These are phyloP conservation scores for Scheffersomyces quercinus DNA, from an alignment of 1,139 yeast species.

Conservation along the genomic window DNA sequence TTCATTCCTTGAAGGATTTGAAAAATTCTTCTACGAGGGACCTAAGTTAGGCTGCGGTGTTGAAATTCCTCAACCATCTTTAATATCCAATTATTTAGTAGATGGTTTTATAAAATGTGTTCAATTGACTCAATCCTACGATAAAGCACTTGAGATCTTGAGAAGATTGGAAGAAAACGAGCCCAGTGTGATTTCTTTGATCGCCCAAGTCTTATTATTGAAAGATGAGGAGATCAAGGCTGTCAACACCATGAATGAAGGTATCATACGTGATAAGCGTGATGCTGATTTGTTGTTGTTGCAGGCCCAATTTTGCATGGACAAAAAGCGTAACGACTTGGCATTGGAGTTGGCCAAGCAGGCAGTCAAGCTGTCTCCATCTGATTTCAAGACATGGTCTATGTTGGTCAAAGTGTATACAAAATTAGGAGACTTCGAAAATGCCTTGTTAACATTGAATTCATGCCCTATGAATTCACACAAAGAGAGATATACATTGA, in stretches of 20 bases:
- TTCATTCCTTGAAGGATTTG: conserved; percentile 60
- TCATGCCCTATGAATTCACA: conserved; percentile 90
- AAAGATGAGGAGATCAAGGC: conserved; percentile 82
- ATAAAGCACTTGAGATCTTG: conserved; percentile 58
- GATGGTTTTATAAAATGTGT: conserved; percentile 70
- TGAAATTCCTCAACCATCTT: conserved; percentile 70
- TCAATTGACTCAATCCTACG: conserved; percentile 64
- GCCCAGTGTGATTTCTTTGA: conserved; percentile 56
- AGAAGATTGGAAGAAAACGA: conserved; percentile 41
- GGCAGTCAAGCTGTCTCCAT: conserved; percentile 79
- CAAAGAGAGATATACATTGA: conserved; percentile 57
- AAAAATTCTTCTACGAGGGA: conserved; percentile 67
- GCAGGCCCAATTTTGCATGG: conserved; percentile 73
- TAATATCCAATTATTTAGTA: conserved; percentile 70
- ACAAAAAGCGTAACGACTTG: conserved; percentile 64
- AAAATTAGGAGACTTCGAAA: conserved; percentile 64
- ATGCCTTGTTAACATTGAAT: conserved; percentile 79
- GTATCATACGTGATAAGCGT: conserved; percentile 57
- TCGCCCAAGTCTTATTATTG: conserved; percentile 52
- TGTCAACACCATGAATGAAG: conserved; percentile 61
- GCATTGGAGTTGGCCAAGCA: conserved; percentile 74
- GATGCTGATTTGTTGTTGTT: conserved; percentile 59
- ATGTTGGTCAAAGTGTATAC: conserved; percentile 72
- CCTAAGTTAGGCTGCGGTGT: conserved; percentile 62
- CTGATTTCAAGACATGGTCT: conserved; percentile 85